Base-by-base conservation (phyloP, 148 eudicot genomes). In the Vaccinium vitisidaea region DNA sequence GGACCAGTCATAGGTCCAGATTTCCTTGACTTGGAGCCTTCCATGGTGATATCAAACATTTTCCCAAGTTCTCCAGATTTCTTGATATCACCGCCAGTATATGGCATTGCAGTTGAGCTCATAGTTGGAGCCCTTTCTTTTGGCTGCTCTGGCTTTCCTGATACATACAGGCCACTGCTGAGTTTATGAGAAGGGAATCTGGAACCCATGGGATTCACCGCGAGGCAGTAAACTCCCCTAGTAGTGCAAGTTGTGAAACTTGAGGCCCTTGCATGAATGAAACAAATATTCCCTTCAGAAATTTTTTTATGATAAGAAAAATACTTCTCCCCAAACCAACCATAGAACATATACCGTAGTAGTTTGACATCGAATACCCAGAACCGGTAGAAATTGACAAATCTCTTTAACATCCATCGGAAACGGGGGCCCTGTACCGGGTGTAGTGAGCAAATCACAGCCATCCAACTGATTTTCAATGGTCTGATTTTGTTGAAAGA, bases 61-160 rank as follows among this genome's bases (percentile, higher is more conserved):
- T 96, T 96, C 46, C 98, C 98, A 50, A 96, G 95, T 87, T 96
- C 98, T 58, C 98, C 98, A 10, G 98, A 96, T 80, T 92, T 96
- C 82, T 96, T 96, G 8, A 95, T 94, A 85, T 95, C 98, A 75
- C 98, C 98, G 39, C 98, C 98, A 25, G 98, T 94, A 75, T 96
- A 96, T 52, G 98, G 98, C 95, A 94, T 90, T 58, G 98, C 95
- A 12, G 90, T 91, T 16, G 98, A 96, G 88, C 93, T 94, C 96
- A 93, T 96, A 39, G 98, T 96, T 36, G 98, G 98, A 61, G 88
- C 89, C 82, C 95, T 91, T 90, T 96, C 98, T 92, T 96, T 96
- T 18, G 98, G 96, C 87, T 94, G 98, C 89, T 93, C 98, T 1
- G 95, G 98, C 59, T 92, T 90, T 75, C 98, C 98, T 4, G 98